A percentile compares a stretch with the other conserved stretches of the same genome.
Evolutionary conservation across 2,329 filamentous ascomycete genomes (phyloP).

Genomic region (Elsinoe perseae): DNA sequence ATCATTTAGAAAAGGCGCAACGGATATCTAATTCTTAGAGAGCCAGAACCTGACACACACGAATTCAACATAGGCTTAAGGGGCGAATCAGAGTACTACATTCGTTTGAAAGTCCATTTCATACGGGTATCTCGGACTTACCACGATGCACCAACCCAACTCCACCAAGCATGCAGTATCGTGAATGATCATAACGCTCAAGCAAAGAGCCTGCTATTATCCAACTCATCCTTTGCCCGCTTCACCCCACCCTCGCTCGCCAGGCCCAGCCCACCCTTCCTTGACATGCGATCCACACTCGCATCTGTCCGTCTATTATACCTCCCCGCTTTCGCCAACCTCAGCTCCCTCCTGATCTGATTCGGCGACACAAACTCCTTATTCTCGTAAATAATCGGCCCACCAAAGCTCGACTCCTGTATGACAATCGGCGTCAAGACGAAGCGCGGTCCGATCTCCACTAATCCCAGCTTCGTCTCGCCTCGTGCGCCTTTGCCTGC

Average conservation of each 20-base stretch:
- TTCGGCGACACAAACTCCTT: constrained; percentile 96
- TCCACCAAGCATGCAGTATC: neutral
- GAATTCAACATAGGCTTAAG: too few relatives aligned
- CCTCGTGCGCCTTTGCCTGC: constrained; percentile 38
- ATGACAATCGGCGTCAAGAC: constrained; percentile 93
- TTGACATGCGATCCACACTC: constrained; percentile 61
- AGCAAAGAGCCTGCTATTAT: constrained; percentile 68
- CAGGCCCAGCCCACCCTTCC: constrained; percentile 70
- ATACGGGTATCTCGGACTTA: constrained; percentile 4
- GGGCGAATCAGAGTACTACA: neutral
- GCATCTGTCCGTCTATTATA: constrained; percentile 73
- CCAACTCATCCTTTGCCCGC: constrained; percentile 60
- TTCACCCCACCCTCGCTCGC: constrained; percentile 57
- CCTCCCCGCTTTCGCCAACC: constrained; percentile 64
- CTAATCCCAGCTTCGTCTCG: constrained; percentile 69
- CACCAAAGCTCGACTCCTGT: constrained; percentile 88
- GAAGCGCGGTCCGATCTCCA: constrained; percentile 91
- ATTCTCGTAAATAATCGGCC: constrained; percentile 96
- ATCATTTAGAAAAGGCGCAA: neutral
- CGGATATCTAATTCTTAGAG: neutral
- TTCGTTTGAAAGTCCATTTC: neutral
- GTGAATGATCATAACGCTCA: constrained; percentile 35
- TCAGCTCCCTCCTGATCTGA: constrained; percentile 77
- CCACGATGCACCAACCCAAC: neutral
- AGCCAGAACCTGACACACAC: neutral